Percentiles rank a stretch among this genome's conserved stretches.
Conservation (phyloP, 2,329 filamentous ascomycete genomes). For the Colletotrichum agaves region DNA sequence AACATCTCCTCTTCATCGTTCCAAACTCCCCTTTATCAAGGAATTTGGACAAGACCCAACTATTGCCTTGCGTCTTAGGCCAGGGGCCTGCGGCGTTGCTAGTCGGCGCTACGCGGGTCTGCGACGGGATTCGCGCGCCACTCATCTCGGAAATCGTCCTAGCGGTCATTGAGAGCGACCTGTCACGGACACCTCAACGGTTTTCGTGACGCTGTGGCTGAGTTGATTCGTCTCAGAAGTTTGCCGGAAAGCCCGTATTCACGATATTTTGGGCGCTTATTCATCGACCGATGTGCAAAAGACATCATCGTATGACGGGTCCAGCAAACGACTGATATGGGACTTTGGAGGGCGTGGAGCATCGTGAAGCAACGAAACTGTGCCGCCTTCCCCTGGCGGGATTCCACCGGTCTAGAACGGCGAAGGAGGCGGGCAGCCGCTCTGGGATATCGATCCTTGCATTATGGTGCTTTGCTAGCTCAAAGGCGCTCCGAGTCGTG, state of each 20-base stretch:
- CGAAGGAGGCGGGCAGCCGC: background rate
- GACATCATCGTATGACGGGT: background rate
- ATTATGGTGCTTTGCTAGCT: background rate
- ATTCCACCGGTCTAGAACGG: constrained; percentile 27
- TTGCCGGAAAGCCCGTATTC: constrained; percentile 10
- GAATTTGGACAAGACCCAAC: background rate
- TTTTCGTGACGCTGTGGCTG: constrained; percentile 31
- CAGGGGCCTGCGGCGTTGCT: constrained; percentile 1
- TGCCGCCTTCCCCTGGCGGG: constrained; percentile 18
- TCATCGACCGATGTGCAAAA: background rate
- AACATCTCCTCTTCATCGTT: background rate
- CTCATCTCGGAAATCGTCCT: constrained; percentile 34
- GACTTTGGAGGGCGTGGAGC: background rate
- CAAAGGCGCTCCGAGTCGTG: background rate
- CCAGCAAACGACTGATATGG: background rate
- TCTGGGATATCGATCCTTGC: constrained; percentile 13
- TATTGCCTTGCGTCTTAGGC: background rate
- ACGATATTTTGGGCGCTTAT: constrained; percentile 6
- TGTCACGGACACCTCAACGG: constrained; percentile 9
- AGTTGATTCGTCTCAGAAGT: constrained; percentile 20
- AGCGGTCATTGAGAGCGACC: constrained; percentile 23
- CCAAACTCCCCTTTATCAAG: background rate
- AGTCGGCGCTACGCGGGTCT: constrained; percentile 13
- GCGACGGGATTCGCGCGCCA: constrained; percentile 30
- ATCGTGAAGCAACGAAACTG: background rate